Evolutionary conservation across 345 rosid species (phyloP), one percentile per base, ranked within the genome.

Genomic region (Litchi chinensis): DNA sequence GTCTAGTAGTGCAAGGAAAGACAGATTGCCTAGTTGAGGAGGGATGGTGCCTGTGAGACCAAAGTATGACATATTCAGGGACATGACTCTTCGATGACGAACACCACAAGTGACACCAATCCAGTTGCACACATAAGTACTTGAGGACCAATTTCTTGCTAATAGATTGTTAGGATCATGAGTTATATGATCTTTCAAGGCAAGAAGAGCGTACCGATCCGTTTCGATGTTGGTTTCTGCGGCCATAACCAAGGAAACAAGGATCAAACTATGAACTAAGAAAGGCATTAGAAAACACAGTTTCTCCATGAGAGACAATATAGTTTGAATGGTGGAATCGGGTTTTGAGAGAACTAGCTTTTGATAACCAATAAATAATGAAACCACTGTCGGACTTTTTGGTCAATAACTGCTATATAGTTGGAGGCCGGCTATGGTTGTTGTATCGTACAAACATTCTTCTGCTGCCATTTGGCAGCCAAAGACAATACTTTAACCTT

Each of bases 41-140:
- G 83, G 57, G 32, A 80, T 65, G 68, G 74, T 65, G 39, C 84
- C 80, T 48, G 16, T 37, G 43, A 72, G 80, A 57, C 74, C 62
- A 26, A 70, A 9, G 48, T 40, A 48, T 44, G 48, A 10, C 11
- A 22, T 4, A 40, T 67, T 68, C 24, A 16, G 21, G 63, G 26
- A 46, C 8, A 66, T 52, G 62, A 76, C 80, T n/a, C 76, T 26
- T 44, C 4, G 57, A 24, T 40, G 60, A 18, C 75, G 56, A 19
- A 21, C 43, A 60, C 26, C 26, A 16, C 28, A 21, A 21, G 65
- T 60, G 65, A 60, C 28, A 6, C 65, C 26, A 60, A 5, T 60
- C 65, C 65, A 60, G 15, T 22, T 60, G 65, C 65, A n/a, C 22
- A 60, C 12, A 22, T 3, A 60, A 22, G 13, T 60, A 60, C 12